These are phyloP conservation scores for Hamamelis virginiana DNA, from an alignment of 164 flowering plant genomes.

Conservation along the genomic window DNA sequence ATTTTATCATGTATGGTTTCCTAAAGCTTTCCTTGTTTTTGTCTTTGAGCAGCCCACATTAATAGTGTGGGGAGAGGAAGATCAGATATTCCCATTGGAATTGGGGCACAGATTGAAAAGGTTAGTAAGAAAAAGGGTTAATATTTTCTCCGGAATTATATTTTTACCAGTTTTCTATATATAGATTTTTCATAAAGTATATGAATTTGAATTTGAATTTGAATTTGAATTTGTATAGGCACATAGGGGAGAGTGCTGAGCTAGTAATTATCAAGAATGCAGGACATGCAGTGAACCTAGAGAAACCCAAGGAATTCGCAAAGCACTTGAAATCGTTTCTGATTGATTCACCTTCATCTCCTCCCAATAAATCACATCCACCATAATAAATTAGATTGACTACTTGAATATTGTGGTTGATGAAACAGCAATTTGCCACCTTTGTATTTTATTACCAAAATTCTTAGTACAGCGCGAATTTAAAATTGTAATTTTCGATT, in stretches of 20 bases:
- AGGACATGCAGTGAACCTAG: conserved; percentile 61
- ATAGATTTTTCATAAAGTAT: too few species aligned
- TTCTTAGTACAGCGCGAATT: too few species aligned
- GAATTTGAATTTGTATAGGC: conserved; percentile 21
- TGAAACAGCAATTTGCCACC: too few species aligned
- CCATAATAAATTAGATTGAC: too few species aligned
- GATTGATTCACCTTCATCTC: too few species aligned
- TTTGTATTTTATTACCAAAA: too few species aligned
- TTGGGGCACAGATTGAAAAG: conserved; percentile 41
- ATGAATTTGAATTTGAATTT: too few species aligned
- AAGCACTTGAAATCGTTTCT: conserved; percentile 45
- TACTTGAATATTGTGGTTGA: too few species aligned
- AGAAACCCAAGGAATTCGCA: conserved; percentile 43
- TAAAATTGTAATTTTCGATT: too few species aligned
- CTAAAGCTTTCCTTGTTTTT: neutral
- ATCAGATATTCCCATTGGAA: conserved; percentile 47
- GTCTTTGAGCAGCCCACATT: conserved; percentile 30
- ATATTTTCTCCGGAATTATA: too few species aligned
- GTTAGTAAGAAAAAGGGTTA: conserved; percentile 22
- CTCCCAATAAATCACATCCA: too few species aligned
- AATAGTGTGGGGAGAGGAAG: conserved; percentile 53
- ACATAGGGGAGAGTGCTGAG: conserved; percentile 38
- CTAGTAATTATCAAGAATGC: conserved; percentile 40
- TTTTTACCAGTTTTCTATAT: too few species aligned
- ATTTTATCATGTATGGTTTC: neutral